Evolutionary conservation across 768 basidiomycete species (phyloP).

Genomic region (Collybiopsis luxurians): DNA sequence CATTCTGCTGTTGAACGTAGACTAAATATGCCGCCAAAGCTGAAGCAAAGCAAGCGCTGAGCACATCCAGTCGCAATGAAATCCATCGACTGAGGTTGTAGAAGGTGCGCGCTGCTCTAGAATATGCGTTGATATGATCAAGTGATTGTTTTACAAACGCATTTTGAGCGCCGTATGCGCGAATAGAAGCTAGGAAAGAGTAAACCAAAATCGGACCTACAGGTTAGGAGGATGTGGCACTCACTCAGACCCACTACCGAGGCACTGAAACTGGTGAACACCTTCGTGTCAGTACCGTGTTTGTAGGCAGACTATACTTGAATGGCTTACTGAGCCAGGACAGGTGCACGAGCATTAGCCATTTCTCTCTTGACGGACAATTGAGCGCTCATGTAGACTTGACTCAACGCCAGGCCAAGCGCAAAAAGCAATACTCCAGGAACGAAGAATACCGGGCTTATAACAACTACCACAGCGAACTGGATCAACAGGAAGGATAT

Average conservation of each 20-base stretch:
- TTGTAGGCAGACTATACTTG: slow-evolving; percentile 8
- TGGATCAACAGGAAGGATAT: slow-evolving; percentile 23
- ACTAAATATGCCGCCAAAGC: slow-evolving; percentile 42
- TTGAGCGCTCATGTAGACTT: slow-evolving; percentile 25
- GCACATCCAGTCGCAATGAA: slow-evolving; percentile 41
- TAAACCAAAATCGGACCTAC: neutral
- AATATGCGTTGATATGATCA: slow-evolving; percentile 40
- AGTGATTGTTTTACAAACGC: slow-evolving; percentile 32
- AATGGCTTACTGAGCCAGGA: slow-evolving; percentile 29
- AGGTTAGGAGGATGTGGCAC: neutral
- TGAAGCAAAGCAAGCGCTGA: slow-evolving; percentile 44
- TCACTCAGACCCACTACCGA: slow-evolving; percentile 43
- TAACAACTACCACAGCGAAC: slow-evolving; percentile 26
- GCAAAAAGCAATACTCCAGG: slow-evolving; percentile 26
- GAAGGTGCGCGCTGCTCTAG: slow-evolving; percentile 29
- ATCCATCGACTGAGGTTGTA: slow-evolving; percentile 39
- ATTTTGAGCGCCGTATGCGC: slow-evolving; percentile 47
- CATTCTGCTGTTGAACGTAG: slow-evolving; percentile 29
- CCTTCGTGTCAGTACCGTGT: slow-evolving; percentile 15
- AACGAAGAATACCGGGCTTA: slow-evolving; percentile 27
- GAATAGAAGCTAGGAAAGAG: slow-evolving; percentile 30
- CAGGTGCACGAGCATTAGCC: slow-evolving; percentile 23
- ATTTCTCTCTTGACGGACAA: slow-evolving; percentile 24
- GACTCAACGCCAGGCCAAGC: slow-evolving; percentile 29
- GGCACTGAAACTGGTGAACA: slow-evolving; percentile 33